Evolutionary conservation across 78 protist genomes (phyloP), one percentile per base, ranked within the genome.

Genomic region (Polysphondylium violaceum): DNA sequence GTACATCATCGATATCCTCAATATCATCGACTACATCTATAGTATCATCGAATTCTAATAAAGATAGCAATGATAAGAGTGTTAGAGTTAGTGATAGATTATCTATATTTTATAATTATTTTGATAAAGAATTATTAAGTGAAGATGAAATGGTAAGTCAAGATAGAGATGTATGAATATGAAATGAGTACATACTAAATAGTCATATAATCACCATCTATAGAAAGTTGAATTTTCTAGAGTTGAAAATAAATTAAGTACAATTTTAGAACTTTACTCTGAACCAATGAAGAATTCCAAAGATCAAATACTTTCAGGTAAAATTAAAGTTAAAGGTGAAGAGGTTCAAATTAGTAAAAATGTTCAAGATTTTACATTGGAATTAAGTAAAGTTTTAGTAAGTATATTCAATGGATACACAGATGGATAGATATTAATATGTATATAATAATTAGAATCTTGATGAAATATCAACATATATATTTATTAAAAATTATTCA

Each of bases 311-410:
- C 29, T 21, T 47, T 35, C 55, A 27, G 87, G 87, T 21, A 77
- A 77, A 35, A 47, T 77, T 77, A 77, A 41, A 33, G 63, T 77
- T 14, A 77, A 63, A 47, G 87, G 87, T 63, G 74, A 61, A 21
- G 41, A 35, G 29, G 21, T 41, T 31, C 16, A 21, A 33, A 19
- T 77, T 17, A 29, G 67, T 31, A 31, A 40, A 47, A 33, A 77
- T n/a, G n/a, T 65, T 41, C 87, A 77, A 50, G 43, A 77, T 16
- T 77, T 63, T 19, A 77, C 71, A 16, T 61, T 64, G 3, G 74
- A 77, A 40, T 50, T 77, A 60, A 77, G 87, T 63, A 31, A 35
- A 47, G 23, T 63, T 27, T 64, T 77, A 40, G 86, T 76, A 76
- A 38, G 6, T 73, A 40, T 60, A 9, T 14, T 41, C 2, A 31